Conservation (phyloP, 192 early-diverging fungal genomes). For the Phlyctochytrium arcticum region DNA sequence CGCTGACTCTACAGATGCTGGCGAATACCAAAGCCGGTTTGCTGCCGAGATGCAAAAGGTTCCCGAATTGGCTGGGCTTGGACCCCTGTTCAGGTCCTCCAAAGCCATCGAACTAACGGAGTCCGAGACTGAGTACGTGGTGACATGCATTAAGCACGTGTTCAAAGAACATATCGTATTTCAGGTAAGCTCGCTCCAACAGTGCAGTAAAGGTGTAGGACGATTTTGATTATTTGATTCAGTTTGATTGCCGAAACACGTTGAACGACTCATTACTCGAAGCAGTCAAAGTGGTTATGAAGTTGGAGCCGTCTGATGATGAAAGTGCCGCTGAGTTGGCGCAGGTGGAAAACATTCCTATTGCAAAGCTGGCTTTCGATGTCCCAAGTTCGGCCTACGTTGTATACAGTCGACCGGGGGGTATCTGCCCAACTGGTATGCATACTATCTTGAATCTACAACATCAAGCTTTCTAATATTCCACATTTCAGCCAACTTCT, state of each 20-base stretch:
- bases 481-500: slow-evolving; percentile 67
- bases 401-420: slow-evolving; percentile 69
- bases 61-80: slow-evolving; percentile 79
- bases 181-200: slow-evolving; percentile 55
- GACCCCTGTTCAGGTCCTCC: slow-evolving; percentile 83
- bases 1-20: background rate
- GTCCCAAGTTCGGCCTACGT: slow-evolving; percentile 78
- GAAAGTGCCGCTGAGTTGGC: slow-evolving; percentile 50
- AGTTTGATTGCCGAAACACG: slow-evolving; percentile 93
- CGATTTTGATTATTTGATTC: background rate
- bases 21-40: slow-evolving; percentile 69
- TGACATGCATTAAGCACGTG: slow-evolving; percentile 90
- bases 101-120: slow-evolving; percentile 79
- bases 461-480: too few relatives aligned
- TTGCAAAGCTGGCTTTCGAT: slow-evolving; percentile 70
- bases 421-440: slow-evolving; percentile 56
- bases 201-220: background rate
- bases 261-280: slow-evolving; percentile 89
- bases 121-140: slow-evolving; percentile 92
- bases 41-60: slow-evolving; percentile 73
- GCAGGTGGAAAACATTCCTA: slow-evolving; percentile 70
- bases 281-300: slow-evolving; percentile 83
- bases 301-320: slow-evolving; percentile 61
- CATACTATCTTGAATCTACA: background rate
- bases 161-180: slow-evolving; percentile 87